Conservation (phyloP, 164 flowering plant genomes). For the Vitis vinifera region DNA sequence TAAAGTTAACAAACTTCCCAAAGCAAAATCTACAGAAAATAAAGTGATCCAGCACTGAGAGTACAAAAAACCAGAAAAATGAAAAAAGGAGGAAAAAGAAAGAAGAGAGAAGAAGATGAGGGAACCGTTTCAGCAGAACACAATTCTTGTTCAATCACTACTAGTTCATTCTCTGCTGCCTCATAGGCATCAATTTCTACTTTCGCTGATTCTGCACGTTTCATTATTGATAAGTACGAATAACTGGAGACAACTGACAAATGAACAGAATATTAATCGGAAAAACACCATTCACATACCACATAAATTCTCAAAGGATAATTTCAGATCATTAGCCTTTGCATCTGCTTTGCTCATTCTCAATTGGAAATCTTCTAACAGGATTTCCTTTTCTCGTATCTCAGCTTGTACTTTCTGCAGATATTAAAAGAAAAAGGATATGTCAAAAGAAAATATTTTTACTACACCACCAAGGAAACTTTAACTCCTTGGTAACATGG, state of each 20-base stretch:
- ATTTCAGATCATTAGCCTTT: slow-evolving; percentile 50
- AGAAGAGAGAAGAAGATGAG: neutral
- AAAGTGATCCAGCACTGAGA: neutral
- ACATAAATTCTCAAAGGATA: slow-evolving; percentile 54
- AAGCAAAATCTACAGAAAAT: neutral
- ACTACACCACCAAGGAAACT: no score
- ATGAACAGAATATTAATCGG: neutral
- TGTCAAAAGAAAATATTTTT: neutral
- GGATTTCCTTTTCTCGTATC: slow-evolving; percentile 44
- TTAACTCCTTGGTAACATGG: neutral
- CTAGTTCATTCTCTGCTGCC: slow-evolving; percentile 55
- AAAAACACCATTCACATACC: slow-evolving; percentile 46
- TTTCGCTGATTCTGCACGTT: slow-evolving; percentile 68
- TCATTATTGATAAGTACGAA: slow-evolving; percentile 2
- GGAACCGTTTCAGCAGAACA: slow-evolving; percentile 47
- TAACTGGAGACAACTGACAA: neutral
- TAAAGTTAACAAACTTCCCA: neutral
- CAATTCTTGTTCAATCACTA: slow-evolving; percentile 51
- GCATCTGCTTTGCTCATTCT: slow-evolving; percentile 50
- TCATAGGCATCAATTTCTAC: slow-evolving; percentile 68
- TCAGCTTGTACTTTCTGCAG: slow-evolving; percentile 58
- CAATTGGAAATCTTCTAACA: slow-evolving; percentile 35
- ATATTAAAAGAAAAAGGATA: slow-evolving; percentile 6
- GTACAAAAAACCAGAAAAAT: neutral
- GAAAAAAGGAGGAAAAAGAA: neutral